Percentiles rank a stretch among this genome's conserved stretches.
phyloP scores from a whole-genome alignment of 768 basidiomycete genomes.

The Macrocybe gigantea region DNA sequence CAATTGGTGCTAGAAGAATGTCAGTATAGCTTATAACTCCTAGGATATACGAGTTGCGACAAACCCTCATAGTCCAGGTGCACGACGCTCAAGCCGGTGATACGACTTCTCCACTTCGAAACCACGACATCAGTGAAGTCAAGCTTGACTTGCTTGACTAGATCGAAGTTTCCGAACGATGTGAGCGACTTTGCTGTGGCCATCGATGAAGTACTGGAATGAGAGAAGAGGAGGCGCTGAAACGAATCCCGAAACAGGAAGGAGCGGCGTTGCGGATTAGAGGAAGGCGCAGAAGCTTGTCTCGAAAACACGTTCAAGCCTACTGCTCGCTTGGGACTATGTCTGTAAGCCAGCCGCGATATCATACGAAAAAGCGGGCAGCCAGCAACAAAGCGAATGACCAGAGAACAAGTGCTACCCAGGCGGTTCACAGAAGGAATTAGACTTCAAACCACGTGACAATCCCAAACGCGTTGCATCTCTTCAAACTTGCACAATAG shows the following conservation, averaged over 20 bases:
- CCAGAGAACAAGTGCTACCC: too few relatives aligned
- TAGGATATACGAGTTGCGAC: constrained; percentile 11
- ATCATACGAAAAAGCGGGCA: background rate
- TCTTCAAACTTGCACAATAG: too few relatives aligned
- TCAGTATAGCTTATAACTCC: constrained; percentile 9
- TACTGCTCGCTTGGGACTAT: background rate
- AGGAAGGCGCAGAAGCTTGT: background rate
- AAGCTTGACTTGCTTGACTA: constrained; percentile 68
- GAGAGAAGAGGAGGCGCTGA: constrained; percentile 1
- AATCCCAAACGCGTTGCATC: too few relatives aligned
- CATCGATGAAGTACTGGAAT: constrained; percentile 10
- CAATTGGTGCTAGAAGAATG: constrained; percentile 60
- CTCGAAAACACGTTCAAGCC: background rate
- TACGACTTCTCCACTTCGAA: constrained; percentile 84
- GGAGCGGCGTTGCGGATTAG: background rate
- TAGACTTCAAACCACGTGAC: too few relatives aligned
- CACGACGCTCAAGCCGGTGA: constrained; percentile 84
- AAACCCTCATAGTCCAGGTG: constrained; percentile 87
- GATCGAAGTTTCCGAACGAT: constrained; percentile 75
- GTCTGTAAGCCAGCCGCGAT: constrained; percentile 8
- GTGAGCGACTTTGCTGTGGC: constrained; percentile 27
- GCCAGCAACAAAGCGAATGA: too few relatives aligned
- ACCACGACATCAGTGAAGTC: constrained; percentile 76
- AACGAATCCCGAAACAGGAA: constrained; percentile 6
- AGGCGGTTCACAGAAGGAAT: too few relatives aligned